Conservation (phyloP, 75 land plant genomes). For the Pinus albicaulis region DNA sequence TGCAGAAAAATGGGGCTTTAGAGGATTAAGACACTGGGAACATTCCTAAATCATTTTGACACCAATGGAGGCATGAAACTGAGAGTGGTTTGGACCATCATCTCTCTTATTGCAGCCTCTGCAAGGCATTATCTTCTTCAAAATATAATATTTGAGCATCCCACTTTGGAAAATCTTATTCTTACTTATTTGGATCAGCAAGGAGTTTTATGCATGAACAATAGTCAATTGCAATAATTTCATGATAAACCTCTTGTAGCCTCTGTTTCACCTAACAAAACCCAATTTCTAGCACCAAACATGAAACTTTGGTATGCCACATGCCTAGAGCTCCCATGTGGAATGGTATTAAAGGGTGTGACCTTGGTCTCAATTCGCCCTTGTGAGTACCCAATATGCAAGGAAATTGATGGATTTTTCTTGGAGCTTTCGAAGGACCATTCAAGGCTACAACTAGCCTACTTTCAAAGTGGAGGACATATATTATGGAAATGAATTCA, state of each 20-base stretch:
- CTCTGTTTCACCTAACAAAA: constrained; percentile 50
- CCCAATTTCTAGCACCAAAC: constrained; percentile 55
- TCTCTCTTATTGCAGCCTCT: constrained; percentile 69
- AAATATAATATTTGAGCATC: constrained; percentile 56
- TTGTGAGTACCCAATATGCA: constrained; percentile 31
- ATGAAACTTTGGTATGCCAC: constrained; percentile 68
- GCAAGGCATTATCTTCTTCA: constrained; percentile 63
- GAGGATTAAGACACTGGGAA: constrained; percentile 28
- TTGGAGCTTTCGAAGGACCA: constrained; percentile 60
- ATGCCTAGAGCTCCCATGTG: constrained; percentile 51
- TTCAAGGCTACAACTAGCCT: constrained; percentile 29
- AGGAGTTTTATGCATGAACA: constrained; percentile 50
- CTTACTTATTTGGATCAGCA: constrained; percentile 59
- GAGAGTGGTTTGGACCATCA: constrained; percentile 76
- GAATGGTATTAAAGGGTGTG: constrained; percentile 47
- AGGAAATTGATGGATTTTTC: constrained; percentile 38
- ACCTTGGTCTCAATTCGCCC: constrained; percentile 54
- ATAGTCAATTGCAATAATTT: constrained; percentile 45
- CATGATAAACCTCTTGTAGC: constrained; percentile 41
- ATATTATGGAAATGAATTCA: constrained; percentile 60
- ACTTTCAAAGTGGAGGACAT: constrained; percentile 44
- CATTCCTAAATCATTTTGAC: constrained; percentile 48
- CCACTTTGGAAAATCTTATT: constrained; percentile 41
- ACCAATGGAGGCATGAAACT: constrained; percentile 55
- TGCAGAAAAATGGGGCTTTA: constrained; percentile 1